Evolutionary conservation across 2,329 filamentous ascomycete genomes (phyloP), one percentile per base, ranked within the genome.

Genomic region (Coniella vitis): DNA sequence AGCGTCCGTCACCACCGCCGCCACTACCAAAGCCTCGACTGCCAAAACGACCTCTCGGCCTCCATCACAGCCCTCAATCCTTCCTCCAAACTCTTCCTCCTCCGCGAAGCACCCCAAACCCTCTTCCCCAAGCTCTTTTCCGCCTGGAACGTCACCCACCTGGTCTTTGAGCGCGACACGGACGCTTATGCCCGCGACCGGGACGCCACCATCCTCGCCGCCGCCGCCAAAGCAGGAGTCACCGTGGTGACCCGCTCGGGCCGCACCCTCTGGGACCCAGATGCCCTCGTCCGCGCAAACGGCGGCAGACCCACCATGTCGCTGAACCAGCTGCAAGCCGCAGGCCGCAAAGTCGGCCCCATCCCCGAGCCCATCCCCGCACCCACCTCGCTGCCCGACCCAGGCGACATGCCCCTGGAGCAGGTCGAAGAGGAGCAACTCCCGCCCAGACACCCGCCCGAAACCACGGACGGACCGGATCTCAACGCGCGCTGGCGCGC

Each of bases 111-210:
- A 0, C 85, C 86, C 0, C 82, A 85, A 59, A 87, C 81, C 0
- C 63, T 89, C 1, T 72, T 90, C 3, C 81, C 82, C 1, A 87
- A 87, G 63, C 68, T 90, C 1, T 86, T 88, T 71, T 79, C 80
- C 57, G 75, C 77, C 16, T 90, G 86, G 86, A 75, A 76, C 2
- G 79, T 87, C 21, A 86, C 84, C 0, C 86, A 90, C 64, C 65
- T 90, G 4, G 85, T 89, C 0, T 90, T 89, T 57, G 86, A 90
- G 61, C 86, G 84, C 58, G 86, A 90, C 57, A 87, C 84, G 0
- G 86, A 90, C 67, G 72, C 82, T 0, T 90, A 90, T 65, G 84
- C 72, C 4, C 72, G 77, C 14, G 74, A 80, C 36, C 68, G 86
- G 43, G 86, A 90, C 63, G 71, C 70, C 1, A 66, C 69, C 16